Base-by-base conservation (phyloP, 2,329 filamentous ascomycete species). In the Hymenoscyphus repandus region DNA sequence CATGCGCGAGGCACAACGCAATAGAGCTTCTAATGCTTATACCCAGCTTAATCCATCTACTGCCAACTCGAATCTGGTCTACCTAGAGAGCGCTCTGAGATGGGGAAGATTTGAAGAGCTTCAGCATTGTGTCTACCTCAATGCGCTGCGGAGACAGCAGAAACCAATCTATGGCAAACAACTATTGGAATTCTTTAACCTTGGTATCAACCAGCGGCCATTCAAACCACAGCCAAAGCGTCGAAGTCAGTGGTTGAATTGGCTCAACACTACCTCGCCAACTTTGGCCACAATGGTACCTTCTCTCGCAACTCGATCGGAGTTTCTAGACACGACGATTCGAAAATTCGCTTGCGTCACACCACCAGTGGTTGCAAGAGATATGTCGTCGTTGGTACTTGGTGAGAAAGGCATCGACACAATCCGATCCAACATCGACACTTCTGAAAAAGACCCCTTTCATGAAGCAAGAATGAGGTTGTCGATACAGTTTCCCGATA, bases 401-500 rank as follows among this genome's bases (percentile, higher is more conserved):
- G 86, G 86, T 0, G 71, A 74, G 1, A 75, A 72, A 37, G 80
- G 80, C 2, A 72, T 82, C 1, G 71, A 79, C 41, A 74, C 74
- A 0, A 79, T 89, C 49, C 73, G 75, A 11, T 76, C 80, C 2
- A 68, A 72, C 49, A 73, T 84, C 41, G 75, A 74, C 53, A 70
- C 84, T 47, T 80, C 83, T 3, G 74, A 74, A 11, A 80, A 74
- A 7, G 92, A 99, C 64, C 90, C 91, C 0, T 96, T 93, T 77
- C 93, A 99, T 60, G 90, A 96, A 69, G 83, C 92, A 12, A 88
- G 92, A 15, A 93, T 96, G 79, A 86, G 90, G 18, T 76, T 95
- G 13, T 95, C 89, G 3, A 96, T 99, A 54, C 93, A 95, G 40
- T 99, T 99, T 66, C 93, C 95, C 0, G 93, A 99, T 68, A 96